phyloP scores from a whole-genome alignment of 768 basidiomycete species.

The Melanogaster broomeanus region DNA sequence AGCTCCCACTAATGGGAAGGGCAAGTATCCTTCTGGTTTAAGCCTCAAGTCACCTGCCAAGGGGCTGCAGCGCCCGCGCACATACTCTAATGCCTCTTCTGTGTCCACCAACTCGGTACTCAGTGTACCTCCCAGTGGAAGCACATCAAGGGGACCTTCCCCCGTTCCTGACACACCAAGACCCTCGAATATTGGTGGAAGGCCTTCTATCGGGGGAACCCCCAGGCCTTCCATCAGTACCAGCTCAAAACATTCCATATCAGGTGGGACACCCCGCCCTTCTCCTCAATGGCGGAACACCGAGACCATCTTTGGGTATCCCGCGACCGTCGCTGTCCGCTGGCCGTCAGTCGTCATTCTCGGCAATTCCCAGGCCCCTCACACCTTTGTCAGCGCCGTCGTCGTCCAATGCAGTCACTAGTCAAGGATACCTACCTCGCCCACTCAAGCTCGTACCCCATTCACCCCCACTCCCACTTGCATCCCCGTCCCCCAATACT shows the following conservation, averaged over 20 bases:
- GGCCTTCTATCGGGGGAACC: slow-evolving; percentile 1
- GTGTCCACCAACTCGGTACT: slow-evolving; percentile 21
- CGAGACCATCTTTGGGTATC: slow-evolving; percentile 27
- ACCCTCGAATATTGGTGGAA: slow-evolving; percentile 5
- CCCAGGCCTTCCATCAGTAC: slow-evolving; percentile 10
- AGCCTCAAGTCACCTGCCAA: slow-evolving; percentile 10
- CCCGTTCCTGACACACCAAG: slow-evolving; percentile 8
- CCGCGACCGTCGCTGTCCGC: slow-evolving; percentile 24
- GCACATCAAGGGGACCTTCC: slow-evolving; percentile 13
- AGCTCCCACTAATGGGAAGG: not conserved
- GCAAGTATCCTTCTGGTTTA: slow-evolving; percentile 22
- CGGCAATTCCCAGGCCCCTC: slow-evolving; percentile 20
- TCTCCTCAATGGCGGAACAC: slow-evolving; percentile 14
- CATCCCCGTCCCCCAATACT: not conserved
- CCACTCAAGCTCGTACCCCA: slow-evolving; percentile 26
- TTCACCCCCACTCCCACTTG: slow-evolving; percentile 11
- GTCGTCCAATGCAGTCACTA: not conserved
- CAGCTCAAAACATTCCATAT: slow-evolving; percentile 8
- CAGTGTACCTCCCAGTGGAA: slow-evolving; percentile 4
- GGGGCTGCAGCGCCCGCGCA: slow-evolving; percentile 29
- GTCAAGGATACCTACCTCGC: slow-evolving; percentile 22
- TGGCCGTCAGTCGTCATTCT: slow-evolving; percentile 10
- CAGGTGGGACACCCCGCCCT: slow-evolving; percentile 12
- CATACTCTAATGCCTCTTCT: slow-evolving; percentile 35
- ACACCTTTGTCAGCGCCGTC: slow-evolving; percentile 15